Conservation (phyloP, 345 rosid genomes). For the Reutealis trisperma region DNA sequence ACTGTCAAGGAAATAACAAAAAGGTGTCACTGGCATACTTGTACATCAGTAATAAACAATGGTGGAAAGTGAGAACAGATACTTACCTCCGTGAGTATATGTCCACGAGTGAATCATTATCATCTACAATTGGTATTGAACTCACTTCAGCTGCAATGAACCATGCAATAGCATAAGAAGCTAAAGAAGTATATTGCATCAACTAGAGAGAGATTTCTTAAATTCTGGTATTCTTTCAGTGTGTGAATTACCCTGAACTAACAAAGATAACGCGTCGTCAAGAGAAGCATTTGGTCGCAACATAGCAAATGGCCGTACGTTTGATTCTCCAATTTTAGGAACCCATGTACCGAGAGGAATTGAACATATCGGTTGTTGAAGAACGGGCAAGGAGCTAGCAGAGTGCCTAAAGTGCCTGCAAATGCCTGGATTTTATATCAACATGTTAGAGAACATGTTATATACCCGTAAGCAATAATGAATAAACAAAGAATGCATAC, state of each 20-base stretch:
- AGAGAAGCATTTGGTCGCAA: conserved; percentile 74
- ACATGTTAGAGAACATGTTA: conserved; percentile 27
- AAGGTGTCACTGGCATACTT: conserved; percentile 2
- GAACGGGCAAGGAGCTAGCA: conserved; percentile 83
- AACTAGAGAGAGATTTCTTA: background rate
- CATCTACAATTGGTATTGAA: conserved; percentile 89
- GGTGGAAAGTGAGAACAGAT: background rate
- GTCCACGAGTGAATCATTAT: conserved; percentile 76
- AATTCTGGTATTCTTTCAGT: background rate
- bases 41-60: background rate
- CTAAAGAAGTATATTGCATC: background rate
- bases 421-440: conserved; percentile 59
- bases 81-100: conserved; percentile 77
- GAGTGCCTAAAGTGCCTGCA: conserved; percentile 92
- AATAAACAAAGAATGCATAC: conserved; percentile 44
- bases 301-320: conserved; percentile 58
- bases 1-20: conserved; percentile 36
- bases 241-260: conserved; percentile 63
- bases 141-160: conserved; percentile 77
- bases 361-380: conserved; percentile 81
- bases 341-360: conserved; percentile 92
- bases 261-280: conserved; percentile 65
- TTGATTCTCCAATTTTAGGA: conserved; percentile 81
- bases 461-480: conserved; percentile 11
- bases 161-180: conserved; percentile 15